These are phyloP conservation scores for Anastatica hierochuntica DNA, from an alignment of 345 rosid species.

Conservation along the genomic window DNA sequence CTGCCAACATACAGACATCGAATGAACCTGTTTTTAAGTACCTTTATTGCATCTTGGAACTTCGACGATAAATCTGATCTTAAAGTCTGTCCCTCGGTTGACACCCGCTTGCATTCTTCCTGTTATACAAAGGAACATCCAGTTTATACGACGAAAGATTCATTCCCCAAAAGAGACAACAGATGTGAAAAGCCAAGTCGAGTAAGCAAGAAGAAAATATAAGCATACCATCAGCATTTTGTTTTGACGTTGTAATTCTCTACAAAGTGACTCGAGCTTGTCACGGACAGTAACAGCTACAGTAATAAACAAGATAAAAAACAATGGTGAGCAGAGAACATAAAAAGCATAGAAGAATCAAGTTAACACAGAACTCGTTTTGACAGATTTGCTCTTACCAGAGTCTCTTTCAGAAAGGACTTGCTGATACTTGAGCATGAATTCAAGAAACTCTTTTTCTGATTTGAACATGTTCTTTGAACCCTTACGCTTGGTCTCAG, in stretches of 20 bases:
- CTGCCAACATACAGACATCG: background rate
- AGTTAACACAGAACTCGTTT: background rate
- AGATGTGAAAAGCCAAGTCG: background rate
- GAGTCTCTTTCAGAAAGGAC: slow-evolving; percentile 79
- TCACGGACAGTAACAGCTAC: slow-evolving; percentile 76
- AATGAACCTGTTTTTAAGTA: slow-evolving; percentile 13
- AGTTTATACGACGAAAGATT: too few relatives aligned
- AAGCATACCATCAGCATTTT: slow-evolving; percentile 72
- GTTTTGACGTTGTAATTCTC: slow-evolving; percentile 92
- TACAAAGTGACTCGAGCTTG: slow-evolving; percentile 83
- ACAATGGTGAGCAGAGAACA: background rate
- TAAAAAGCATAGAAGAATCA: background rate
- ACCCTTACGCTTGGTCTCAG: slow-evolving; percentile 64
- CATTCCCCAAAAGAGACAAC: background rate
- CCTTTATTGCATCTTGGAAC: slow-evolving; percentile 94
- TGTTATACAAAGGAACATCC: slow-evolving; percentile 25
- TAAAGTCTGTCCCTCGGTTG: slow-evolving; percentile 77
- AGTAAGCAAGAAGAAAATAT: background rate
- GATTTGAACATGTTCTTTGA: slow-evolving; percentile 53
- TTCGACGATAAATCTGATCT: slow-evolving; percentile 80
- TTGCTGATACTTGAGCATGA: slow-evolving; percentile 85
- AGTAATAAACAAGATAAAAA: slow-evolving; percentile 9
- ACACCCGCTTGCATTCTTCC: slow-evolving; percentile 93
- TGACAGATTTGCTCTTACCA: slow-evolving; percentile 30
- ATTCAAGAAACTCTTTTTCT: slow-evolving; percentile 76